phyloP scores from a whole-genome alignment of 2,329 filamentous ascomycete genomes.

The Paecilomyces niveus region DNA sequence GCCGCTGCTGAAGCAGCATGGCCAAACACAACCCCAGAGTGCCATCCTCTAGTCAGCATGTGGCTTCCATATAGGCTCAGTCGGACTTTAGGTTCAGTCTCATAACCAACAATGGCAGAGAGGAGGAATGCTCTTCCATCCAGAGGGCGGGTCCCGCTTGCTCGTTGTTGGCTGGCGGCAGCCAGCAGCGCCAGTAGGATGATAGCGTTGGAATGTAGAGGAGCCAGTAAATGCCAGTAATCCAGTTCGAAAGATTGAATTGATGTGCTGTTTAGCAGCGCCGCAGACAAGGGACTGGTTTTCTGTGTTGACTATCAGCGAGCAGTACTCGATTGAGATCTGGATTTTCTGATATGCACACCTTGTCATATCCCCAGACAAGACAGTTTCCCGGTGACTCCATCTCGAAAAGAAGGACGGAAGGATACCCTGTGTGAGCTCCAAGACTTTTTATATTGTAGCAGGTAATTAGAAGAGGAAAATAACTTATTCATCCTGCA shows the following conservation, averaged over 20 bases:
- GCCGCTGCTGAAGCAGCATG: constrained; percentile 27
- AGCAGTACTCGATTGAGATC: not conserved
- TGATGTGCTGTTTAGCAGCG: constrained; percentile 37
- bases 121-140: constrained; percentile 23
- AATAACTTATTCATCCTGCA: too few relatives aligned
- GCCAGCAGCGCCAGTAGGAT: constrained; percentile 37
- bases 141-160: constrained; percentile 10
- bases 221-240: constrained; percentile 37
- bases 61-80: constrained; percentile 31
- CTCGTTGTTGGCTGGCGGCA: constrained; percentile 9
- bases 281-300: constrained; percentile 30
- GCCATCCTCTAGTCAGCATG: constrained; percentile 35
- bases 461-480: too few relatives aligned
- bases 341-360: not conserved
- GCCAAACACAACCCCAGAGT: constrained; percentile 35
- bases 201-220: constrained; percentile 32
- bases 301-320: constrained; percentile 16
- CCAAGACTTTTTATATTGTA: too few relatives aligned
- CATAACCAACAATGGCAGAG: constrained; percentile 32
- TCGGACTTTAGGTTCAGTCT: constrained; percentile 34
- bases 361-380: constrained; percentile 8
- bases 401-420: constrained; percentile 9
- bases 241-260: constrained; percentile 41
- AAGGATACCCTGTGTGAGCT: too few relatives aligned
- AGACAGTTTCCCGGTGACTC: constrained; percentile 22